Percentiles rank a stretch among this genome's conserved stretches.
phyloP scores from a whole-genome alignment of 1,284 basidiomycete genomes.

The Athelia psychrophila region DNA sequence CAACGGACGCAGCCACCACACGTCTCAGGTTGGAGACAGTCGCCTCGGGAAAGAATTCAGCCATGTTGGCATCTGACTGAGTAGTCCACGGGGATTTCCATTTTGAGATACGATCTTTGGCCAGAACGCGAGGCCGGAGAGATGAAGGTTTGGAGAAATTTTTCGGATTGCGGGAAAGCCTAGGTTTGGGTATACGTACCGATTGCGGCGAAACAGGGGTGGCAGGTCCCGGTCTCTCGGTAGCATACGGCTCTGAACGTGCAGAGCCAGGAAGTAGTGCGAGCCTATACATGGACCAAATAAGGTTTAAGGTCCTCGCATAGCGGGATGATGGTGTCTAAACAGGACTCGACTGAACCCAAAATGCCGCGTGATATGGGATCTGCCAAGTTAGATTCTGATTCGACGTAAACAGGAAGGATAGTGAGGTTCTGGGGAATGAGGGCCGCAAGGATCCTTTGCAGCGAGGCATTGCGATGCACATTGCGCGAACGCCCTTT shows the following conservation, averaged over 20 bases:
- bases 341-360: neutral
- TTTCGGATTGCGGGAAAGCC: neutral
- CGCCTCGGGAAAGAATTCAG: neutral
- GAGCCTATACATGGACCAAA: constrained; percentile 12
- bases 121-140: constrained; percentile 20
- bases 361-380: constrained; percentile 27
- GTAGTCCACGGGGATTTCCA: constrained; percentile 23
- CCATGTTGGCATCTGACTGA: constrained; percentile 4
- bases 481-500: constrained; percentile 29
- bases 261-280: neutral
- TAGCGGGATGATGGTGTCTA: constrained; percentile 11
- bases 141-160: constrained; percentile 1
- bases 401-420: constrained; percentile 29
- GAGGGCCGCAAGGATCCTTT: constrained; percentile 19
- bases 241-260: neutral
- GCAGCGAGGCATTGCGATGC: constrained; percentile 31
- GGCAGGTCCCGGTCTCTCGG: neutral
- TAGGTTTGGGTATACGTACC: neutral
- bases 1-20: constrained; percentile 9
- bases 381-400: constrained; percentile 29
- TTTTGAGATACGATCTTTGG: constrained; percentile 14
- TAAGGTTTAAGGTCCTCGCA: constrained; percentile 15
- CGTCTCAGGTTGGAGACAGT: constrained; percentile 2
- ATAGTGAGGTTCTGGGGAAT: constrained; percentile 20
- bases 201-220: neutral